Evolutionary conservation across 768 basidiomycete genomes (phyloP), one percentile per base, ranked within the genome.

Genomic region (Mycena epipterygia): DNA sequence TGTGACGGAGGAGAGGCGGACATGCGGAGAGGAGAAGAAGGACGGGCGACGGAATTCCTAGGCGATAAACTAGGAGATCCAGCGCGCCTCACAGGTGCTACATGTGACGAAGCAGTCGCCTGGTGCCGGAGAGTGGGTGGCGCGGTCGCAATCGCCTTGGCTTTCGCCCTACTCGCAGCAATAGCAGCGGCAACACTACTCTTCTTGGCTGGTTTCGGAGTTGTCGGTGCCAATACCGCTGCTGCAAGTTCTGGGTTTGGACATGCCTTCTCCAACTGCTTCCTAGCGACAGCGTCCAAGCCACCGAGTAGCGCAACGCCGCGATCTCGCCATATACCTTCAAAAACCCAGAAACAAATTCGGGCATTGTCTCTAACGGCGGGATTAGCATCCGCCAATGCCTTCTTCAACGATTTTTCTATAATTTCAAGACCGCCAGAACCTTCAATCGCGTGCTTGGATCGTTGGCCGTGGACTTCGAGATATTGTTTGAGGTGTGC

Each of bases 151-250:
- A 94, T 94, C 25, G 89, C 91, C 76, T 91, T 95, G 19, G 94
- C 94, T 78, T 95, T 97, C 19, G 93, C 94, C 27, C 95, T 88
- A 77, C 93, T 96, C 25, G 96, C 95, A 44, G 96, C 96, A 75
- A 97, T 94, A 27, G 94, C 90, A 12, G 95, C 94, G 44, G 94
- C 92, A 64, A 96, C 85, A 67, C 94, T 95, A 51, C 89, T 89
- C 80, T 96, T 96, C 83, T 95, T 96, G 61, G 80, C 79, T 61
- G 79, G 81, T 58, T 88, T 89, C 19, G 92, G 89, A 11, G 88
- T 88, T 3, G 84, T 79, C 3, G 87, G 85, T 33, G 86, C 82
- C 29, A 85, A 77, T 0, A 84, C 74, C 41, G 76, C 76, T 29
- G 83, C 76, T 29, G 81, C 82, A 23, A 85, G 73, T 44, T 84